Base-by-base conservation (phyloP, 345 rosid genomes). In the Eucalyptus fibrosa region DNA sequence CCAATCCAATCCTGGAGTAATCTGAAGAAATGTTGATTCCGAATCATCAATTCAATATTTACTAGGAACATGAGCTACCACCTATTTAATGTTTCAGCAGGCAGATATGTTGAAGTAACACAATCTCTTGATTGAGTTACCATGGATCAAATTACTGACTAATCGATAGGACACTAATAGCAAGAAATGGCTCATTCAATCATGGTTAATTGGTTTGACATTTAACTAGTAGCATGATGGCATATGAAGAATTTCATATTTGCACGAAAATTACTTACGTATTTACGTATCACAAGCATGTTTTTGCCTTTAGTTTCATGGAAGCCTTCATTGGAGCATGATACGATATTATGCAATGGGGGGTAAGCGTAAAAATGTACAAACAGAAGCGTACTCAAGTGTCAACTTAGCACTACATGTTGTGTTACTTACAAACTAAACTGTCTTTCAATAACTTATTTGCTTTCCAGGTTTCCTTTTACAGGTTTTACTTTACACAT, bases 91-190 rank as follows among this genome's bases (percentile, higher is more conserved):
- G 72, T 62, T 62, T 30, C 34, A 62, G 18, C 5, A 30, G 8
- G 16, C 72, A 30, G 34, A 62, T 62, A 62, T 30, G 72, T 30
- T 62, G 45, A 37, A 34, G 14, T 19, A 19, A 72, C 82, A 72
- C 26, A 11, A 72, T 19, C 82, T 18, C 44, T 10, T 10, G 82
- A 9, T 34, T 19, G 45, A 18, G 1, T 72, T 19, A 72, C 45
- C 47, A 45, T 2, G 0, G 4, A 45, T 45, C 3, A 45, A 45
- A 45, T 4, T 37, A 10, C 45, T 0, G 8, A 21, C 45, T 18
- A 19, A 21, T 21, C 0, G 15, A 72, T 72, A 72, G 1, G 45
- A 34, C 45, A 37, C 45, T 9, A 72, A 11, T 37, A 34, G 26
- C 82, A 72, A 18, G 26, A 3, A 69, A 69, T 34, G 82, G 44